phyloP scores from a whole-genome alignment of 1,284 basidiomycete species.

The Pascua sp. region DNA sequence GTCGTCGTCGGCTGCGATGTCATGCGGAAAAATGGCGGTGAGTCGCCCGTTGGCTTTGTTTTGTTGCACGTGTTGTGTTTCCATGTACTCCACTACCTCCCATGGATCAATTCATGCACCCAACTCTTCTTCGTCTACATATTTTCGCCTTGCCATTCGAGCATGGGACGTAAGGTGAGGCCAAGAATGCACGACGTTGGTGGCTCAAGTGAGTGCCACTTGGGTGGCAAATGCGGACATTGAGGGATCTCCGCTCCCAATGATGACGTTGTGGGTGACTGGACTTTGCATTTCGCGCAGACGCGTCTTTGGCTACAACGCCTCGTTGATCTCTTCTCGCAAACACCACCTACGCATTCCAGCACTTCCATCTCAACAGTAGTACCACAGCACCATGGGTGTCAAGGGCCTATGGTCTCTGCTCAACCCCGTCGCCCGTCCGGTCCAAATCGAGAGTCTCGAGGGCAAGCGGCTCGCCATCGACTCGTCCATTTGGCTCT shows the following conservation, averaged over 20 bases:
- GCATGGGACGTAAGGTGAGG: too few relatives aligned
- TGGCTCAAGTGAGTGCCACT: not conserved
- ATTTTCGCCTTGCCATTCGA: too few relatives aligned
- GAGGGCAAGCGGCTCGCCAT: constrained; percentile 90
- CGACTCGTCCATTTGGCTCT: constrained; percentile 99
- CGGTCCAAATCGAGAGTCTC: constrained; percentile 86
- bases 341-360: not conserved
- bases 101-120: too few relatives aligned
- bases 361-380: not conserved
- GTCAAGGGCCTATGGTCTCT: constrained; percentile 92
- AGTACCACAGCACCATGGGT: constrained; percentile 62
- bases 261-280: not conserved
- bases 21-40: too few relatives aligned
- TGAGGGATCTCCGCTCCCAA: not conserved
- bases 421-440: constrained; percentile 81
- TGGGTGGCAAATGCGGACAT: too few relatives aligned
- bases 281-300: not conserved
- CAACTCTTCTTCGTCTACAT: too few relatives aligned
- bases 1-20: too few relatives aligned
- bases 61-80: too few relatives aligned
- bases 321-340: not conserved
- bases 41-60: too few relatives aligned
- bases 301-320: not conserved
- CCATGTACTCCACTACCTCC: too few relatives aligned
- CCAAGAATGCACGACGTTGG: too few relatives aligned